Evolutionary conservation across 768 basidiomycete species (phyloP), one percentile per base, ranked within the genome.

Genomic region (Wakefieldia striispora): DNA sequence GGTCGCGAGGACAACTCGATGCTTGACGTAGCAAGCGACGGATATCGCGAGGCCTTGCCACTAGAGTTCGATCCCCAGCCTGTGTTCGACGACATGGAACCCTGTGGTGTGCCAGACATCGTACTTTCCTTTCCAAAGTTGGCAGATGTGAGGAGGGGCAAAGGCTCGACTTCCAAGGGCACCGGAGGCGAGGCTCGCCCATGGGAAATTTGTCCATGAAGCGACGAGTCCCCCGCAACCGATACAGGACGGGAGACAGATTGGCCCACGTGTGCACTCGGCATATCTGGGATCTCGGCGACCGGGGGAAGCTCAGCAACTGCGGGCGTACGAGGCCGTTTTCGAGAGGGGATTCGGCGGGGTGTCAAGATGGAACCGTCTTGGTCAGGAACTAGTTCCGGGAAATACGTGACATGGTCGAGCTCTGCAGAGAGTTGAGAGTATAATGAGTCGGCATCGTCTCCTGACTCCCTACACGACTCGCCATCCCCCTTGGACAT

Each of bases 61-160:
- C 54, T 62, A 6, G 59, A 59, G 10, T 33, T 9, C 21, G 61
- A 56, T 10, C 48, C 53, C 47, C 35, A 50, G 10, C 48, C 55
- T 14, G 27, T 19, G 7, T 33, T 45, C 34, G 66, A 61, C 29
- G 47, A 55, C 2, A 51, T 24, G 10, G 64, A 68, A 8, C 50
- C 47, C 11, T 45, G 8, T 10, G 51, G n/a, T 1, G 62, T 52
- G 16, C 37, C 36, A 37, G 62, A 50, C 31, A 49, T n/a, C n/a
- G 55, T 42, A 7, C 46, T 52, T 0, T 29, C 37, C 31, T 58
- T 67, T n/a, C 65, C 67, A 49, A 67, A 67, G 36, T 56, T 43
- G 46, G 27, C 43, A 5, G 67, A 67, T 4, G 62, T 51, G n/a
- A 67, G 65, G 8, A 67, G 39, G 2, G 62, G 63, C 0, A 67